These are phyloP conservation scores for Metschnikowia corniflorae DNA, from an alignment of 805 yeast genomes.

Conservation along the genomic window DNA sequence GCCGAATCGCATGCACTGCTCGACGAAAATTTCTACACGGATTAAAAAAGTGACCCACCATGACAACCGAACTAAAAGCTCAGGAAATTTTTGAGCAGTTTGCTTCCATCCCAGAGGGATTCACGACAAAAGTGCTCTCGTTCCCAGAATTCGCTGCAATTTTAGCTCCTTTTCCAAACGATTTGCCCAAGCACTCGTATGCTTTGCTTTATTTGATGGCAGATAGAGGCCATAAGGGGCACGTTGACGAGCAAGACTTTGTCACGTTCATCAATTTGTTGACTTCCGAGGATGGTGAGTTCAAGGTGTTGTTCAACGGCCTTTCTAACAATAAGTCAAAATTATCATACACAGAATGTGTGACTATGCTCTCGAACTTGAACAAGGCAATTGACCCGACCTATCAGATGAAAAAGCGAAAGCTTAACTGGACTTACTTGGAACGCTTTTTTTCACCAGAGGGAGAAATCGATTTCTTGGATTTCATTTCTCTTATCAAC, in stretches of 20 bases:
- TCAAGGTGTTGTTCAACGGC: slow-evolving; percentile 51
- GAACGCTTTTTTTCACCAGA: slow-evolving; percentile 38
- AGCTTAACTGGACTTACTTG: slow-evolving; percentile 43
- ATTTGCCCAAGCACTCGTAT: slow-evolving; percentile 35
- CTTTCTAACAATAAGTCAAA: slow-evolving; percentile 26
- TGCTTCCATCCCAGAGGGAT: slow-evolving; percentile 24
- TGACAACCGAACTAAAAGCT: slow-evolving; percentile 20
- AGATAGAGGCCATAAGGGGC: slow-evolving; percentile 70
- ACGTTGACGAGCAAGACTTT: slow-evolving; percentile 69
- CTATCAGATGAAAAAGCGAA: slow-evolving; percentile 39
- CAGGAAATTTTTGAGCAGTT: slow-evolving; percentile 38
- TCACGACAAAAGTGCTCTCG: slow-evolving; percentile 25
- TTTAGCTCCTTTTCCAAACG: slow-evolving; percentile 40
- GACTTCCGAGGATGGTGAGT: slow-evolving; percentile 39
- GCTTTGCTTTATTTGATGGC: slow-evolving; percentile 73
- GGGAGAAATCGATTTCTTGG: slow-evolving; percentile 36
- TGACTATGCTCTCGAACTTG: slow-evolving; percentile 31
- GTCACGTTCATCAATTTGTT: slow-evolving; percentile 58
- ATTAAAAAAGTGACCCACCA: not conserved
- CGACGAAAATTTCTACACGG: not conserved
- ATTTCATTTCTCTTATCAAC: slow-evolving; percentile 39
- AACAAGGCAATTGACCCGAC: slow-evolving; percentile 40
- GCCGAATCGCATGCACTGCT: slow-evolving; percentile 3
- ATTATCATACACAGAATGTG: slow-evolving; percentile 34
- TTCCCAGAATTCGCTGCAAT: slow-evolving; percentile 36